Evolutionary conservation across 179 eudicot species (phyloP).

Genomic region (Sideroxylon spinosum): DNA sequence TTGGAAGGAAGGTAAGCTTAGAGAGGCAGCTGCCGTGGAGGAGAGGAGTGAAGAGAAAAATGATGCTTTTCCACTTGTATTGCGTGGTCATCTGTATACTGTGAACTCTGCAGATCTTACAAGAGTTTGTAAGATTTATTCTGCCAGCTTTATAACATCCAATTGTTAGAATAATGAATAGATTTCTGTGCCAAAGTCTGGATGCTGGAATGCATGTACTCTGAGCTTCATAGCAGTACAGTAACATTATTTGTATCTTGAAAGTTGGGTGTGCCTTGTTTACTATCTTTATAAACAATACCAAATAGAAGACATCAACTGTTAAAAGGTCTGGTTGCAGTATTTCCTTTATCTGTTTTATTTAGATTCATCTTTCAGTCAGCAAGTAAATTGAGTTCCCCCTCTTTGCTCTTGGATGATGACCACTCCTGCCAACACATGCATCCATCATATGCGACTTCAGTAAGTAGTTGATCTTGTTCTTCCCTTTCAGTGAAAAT

Average conservation of each 20-base stretch:
- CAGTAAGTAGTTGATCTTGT: no score
- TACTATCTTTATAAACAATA: not conserved
- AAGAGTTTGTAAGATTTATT: conserved; percentile 43
- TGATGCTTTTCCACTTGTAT: conserved; percentile 42
- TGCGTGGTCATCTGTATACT: conserved; percentile 48
- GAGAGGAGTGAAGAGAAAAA: conserved; percentile 46
- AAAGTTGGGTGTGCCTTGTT: not conserved
- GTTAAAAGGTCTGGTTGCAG: not conserved
- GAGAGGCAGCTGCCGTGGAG: conserved; percentile 78
- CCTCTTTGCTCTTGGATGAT: no score
- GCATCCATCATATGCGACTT: no score
- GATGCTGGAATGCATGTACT: not conserved
- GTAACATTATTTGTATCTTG: not conserved
- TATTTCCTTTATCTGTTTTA: not conserved
- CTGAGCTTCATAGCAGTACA: not conserved
- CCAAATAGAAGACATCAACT: not conserved
- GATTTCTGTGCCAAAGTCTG: not conserved
- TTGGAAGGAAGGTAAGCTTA: conserved; percentile 80
- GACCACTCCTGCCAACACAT: no score
- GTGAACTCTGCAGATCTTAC: conserved; percentile 52
- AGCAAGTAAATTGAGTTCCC: no score
- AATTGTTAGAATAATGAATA: not conserved
- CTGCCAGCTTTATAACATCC: conserved; percentile 29
- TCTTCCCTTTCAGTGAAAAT: no score
- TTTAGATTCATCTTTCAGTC: not conserved